Evolutionary conservation across 1,284 basidiomycete species (phyloP).

Genomic region (Fomitopsis betulina): DNA sequence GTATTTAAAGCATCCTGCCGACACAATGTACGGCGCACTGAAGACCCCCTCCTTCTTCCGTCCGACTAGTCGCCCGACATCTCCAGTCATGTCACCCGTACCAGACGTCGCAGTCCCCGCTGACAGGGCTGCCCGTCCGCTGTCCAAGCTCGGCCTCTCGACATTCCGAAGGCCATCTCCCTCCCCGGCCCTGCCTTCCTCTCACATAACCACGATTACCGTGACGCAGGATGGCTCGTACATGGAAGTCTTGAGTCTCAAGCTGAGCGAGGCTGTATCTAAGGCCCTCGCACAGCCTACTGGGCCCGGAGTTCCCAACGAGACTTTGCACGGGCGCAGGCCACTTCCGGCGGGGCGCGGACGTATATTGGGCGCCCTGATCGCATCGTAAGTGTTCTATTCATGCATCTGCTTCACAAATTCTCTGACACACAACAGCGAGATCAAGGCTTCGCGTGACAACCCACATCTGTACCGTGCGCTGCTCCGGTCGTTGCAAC

Average conservation of each 20-base stretch:
- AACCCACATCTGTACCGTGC: slow-evolving; percentile 64
- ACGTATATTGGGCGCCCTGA: slow-evolving; percentile 55
- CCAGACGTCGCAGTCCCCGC: slow-evolving; percentile 33
- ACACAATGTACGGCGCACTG: slow-evolving; percentile 54
- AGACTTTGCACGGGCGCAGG: slow-evolving; percentile 56
- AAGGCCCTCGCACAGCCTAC: slow-evolving; percentile 65
- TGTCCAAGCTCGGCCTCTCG: slow-evolving; percentile 54
- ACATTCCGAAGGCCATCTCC: slow-evolving; percentile 45
- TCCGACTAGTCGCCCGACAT: slow-evolving; percentile 57
- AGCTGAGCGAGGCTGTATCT: slow-evolving; percentile 76
- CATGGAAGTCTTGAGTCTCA: slow-evolving; percentile 67
- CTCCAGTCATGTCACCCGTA: slow-evolving; percentile 42
- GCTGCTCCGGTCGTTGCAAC: slow-evolving; percentile 66
- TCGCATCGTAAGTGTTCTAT: slow-evolving; percentile 52
- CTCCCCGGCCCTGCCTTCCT: slow-evolving; percentile 28
- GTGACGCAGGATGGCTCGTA: slow-evolving; percentile 74
- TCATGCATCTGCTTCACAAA: slow-evolving; percentile 12
- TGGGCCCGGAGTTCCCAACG: slow-evolving; percentile 43
- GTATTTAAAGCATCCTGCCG: slow-evolving; percentile 11
- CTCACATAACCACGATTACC: slow-evolving; percentile 36
- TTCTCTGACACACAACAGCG: slow-evolving; percentile 39
- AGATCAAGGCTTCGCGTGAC: slow-evolving; percentile 57
- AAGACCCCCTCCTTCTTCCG: slow-evolving; percentile 65
- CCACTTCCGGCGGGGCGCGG: slow-evolving; percentile 71
- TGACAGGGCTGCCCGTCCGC: slow-evolving; percentile 45